A percentile compares a stretch with the other conserved stretches of the same genome.
Conservation (phyloP, 192 early-diverging fungal species). For the Coemansia sp. region DNA sequence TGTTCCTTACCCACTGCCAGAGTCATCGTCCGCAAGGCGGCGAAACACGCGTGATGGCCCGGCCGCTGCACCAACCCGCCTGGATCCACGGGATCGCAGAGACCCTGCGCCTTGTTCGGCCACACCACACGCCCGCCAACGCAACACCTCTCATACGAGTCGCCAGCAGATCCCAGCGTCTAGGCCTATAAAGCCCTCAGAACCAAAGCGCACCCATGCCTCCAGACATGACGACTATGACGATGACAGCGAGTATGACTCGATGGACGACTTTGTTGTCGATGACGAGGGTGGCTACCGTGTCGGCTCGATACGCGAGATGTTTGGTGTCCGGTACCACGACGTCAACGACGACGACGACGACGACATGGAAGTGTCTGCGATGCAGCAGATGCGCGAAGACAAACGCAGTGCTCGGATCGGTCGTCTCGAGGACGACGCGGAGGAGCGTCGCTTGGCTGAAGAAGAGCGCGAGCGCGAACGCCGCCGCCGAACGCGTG, state of each 20-base stretch:
- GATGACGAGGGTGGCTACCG: constrained; percentile 45
- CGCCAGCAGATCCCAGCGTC: not conserved
- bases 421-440: constrained; percentile 42
- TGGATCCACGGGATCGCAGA: not conserved
- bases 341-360: constrained; percentile 51
- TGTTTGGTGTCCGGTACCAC: constrained; percentile 48
- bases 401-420: constrained; percentile 42
- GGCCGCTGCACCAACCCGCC: not conserved
- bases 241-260: constrained; percentile 47
- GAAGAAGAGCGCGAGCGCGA: constrained; percentile 25
- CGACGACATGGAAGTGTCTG: constrained; percentile 52
- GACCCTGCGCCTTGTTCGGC: not conserved
- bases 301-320: constrained; percentile 40
- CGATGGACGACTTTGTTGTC: constrained; percentile 54
- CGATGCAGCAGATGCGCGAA: constrained; percentile 46
- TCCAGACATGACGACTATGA: constrained; percentile 4
- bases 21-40: not conserved
- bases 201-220: not conserved
- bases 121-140: no score
- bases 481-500: constrained; percentile 17
- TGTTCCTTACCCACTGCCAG: not conserved
- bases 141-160: not conserved
- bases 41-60: not conserved
- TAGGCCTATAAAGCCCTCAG: not conserved
- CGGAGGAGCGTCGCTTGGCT: constrained; percentile 35